phyloP scores from a whole-genome alignment of 2,329 filamentous ascomycete genomes.

The Diplodia intermedia region DNA sequence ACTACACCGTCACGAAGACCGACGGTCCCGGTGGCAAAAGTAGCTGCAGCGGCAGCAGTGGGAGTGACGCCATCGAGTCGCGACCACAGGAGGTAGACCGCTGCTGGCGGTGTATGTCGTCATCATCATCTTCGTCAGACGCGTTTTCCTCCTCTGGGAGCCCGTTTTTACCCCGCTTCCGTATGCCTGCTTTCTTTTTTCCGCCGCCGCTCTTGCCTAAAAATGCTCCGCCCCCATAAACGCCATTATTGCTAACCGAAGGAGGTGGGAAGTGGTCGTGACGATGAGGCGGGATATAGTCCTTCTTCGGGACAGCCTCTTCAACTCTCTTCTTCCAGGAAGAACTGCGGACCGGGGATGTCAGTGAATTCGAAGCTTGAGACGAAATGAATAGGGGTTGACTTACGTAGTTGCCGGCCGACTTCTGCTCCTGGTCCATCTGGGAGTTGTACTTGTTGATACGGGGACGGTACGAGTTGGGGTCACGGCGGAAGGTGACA shows the following conservation, averaged over 20 bases:
- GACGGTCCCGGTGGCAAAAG: not conserved
- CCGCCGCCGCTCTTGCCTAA: constrained; percentile 27
- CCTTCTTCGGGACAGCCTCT: constrained; percentile 65
- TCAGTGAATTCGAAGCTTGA: not conserved
- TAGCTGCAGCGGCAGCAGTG: not conserved
- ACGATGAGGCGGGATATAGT: constrained; percentile 42
- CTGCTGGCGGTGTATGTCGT: constrained; percentile 64
- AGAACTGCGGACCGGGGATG: constrained; percentile 68
- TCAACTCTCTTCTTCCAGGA: constrained; percentile 86
- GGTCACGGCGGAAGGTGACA: constrained; percentile 97
- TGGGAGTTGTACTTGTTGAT: constrained; percentile 98
- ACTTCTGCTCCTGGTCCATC: constrained; percentile 97
- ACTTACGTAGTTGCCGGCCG: constrained; percentile 87
- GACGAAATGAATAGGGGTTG: not conserved
- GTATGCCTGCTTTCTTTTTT: constrained; percentile 46
- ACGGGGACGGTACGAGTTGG: constrained; percentile 92
- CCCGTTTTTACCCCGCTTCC: constrained; percentile 44
- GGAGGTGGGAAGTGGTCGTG: constrained; percentile 26
- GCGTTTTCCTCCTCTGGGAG: constrained; percentile 62
- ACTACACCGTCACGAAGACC: constrained; percentile 53
- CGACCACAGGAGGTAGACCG: constrained; percentile 67
- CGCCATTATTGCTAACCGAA: constrained; percentile 22
- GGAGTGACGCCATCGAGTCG: constrained; percentile 37
- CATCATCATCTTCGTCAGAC: constrained; percentile 68
- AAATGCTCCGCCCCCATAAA: constrained; percentile 28